phyloP scores from a whole-genome alignment of 1,284 basidiomycete genomes.

The Pascua guehoae region DNA sequence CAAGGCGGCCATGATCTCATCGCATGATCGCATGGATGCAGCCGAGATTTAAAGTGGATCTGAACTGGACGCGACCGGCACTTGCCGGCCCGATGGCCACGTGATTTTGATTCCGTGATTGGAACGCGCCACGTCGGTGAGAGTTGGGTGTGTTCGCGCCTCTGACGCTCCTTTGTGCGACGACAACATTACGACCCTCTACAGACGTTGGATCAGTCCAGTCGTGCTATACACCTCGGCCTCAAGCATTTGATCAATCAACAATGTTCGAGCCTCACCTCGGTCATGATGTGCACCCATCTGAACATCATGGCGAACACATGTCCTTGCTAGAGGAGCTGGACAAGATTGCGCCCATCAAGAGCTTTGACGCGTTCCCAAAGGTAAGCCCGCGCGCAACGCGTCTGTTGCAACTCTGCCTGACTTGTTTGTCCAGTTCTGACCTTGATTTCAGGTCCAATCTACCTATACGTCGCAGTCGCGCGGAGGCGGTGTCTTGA shows the following conservation, averaged over 20 bases:
- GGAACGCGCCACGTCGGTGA: not conserved
- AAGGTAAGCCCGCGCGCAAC: constrained; percentile 53
- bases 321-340: constrained; percentile 44
- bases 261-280: constrained; percentile 10
- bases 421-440: too few relatives aligned
- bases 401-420: not conserved
- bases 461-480: constrained; percentile 82
- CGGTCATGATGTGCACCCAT: not conserved
- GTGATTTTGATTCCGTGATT: too few relatives aligned
- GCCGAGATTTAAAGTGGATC: too few relatives aligned
- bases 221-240: too few relatives aligned
- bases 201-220: too few relatives aligned
- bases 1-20: not conserved
- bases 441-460: constrained; percentile 54
- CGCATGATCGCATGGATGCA: too few relatives aligned
- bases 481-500: constrained; percentile 80
- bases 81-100: too few relatives aligned
- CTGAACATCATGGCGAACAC: constrained; percentile 13
- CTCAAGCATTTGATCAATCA: not conserved
- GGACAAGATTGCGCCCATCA: constrained; percentile 48
- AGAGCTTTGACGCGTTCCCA: constrained; percentile 65
- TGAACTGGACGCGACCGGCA: too few relatives aligned
- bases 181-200: too few relatives aligned
- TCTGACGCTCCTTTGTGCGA: too few relatives aligned
- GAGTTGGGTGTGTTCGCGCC: too few relatives aligned